Conservation (phyloP, 768 basidiomycete genomes). For the Trametes sanguinea region DNA sequence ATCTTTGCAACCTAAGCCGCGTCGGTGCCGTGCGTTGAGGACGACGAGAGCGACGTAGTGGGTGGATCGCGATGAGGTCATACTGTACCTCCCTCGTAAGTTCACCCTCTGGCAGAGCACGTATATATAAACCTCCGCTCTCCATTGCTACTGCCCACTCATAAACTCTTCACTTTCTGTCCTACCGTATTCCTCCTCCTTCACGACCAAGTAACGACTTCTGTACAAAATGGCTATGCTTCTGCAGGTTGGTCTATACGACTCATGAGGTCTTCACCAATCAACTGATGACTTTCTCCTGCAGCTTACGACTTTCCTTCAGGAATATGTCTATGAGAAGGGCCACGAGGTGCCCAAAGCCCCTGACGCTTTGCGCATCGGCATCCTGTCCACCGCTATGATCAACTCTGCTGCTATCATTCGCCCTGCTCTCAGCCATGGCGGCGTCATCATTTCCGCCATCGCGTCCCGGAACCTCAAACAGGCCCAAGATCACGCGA, state of each 20-base stretch:
- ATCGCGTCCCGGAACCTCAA: slow-evolving; percentile 34
- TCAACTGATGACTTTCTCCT: neutral
- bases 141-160: neutral
- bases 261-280: too few species aligned
- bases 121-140: neutral
- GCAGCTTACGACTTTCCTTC: slow-evolving; percentile 16
- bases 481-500: slow-evolving; percentile 30
- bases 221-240: slow-evolving; percentile 16
- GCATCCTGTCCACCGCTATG: slow-evolving; percentile 34
- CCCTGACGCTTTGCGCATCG: slow-evolving; percentile 18
- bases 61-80: slow-evolving; percentile 17
- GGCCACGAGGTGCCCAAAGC: slow-evolving; percentile 4
- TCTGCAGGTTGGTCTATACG: neutral
- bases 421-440: slow-evolving; percentile 29
- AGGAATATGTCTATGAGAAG: slow-evolving; percentile 13
- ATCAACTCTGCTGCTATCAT: slow-evolving; percentile 34
- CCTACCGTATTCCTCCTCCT: neutral
- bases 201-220: neutral
- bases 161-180: neutral
- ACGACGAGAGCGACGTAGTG: slow-evolving; percentile 7
- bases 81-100: neutral
- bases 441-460: slow-evolving; percentile 31
- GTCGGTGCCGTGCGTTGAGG: neutral
- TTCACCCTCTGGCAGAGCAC: neutral
- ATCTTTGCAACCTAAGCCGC: neutral